Base-by-base conservation (phyloP, 2,329 filamentous ascomycete genomes). In the Penicillium hordei region DNA sequence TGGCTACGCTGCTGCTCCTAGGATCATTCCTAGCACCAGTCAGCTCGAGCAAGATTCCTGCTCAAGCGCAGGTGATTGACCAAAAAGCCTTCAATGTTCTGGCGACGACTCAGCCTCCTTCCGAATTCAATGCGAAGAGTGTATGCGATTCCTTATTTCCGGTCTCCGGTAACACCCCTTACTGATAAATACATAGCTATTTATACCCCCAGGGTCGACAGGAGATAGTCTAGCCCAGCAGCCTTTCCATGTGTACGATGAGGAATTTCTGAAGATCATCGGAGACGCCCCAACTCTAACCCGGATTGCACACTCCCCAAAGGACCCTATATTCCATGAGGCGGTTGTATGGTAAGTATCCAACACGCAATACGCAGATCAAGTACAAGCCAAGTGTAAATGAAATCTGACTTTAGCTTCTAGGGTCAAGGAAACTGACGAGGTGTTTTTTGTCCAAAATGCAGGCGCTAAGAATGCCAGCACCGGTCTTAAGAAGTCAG, bases 371-470 rank as follows among this genome's bases (percentile, higher is more conserved):
- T 8, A 8, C 36, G 7, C 13, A 52, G 23, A 10, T 21, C 19
- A 23, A 34, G 15, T 5, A 17, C 31, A 36, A 13, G 13, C 9
- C 21, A 12, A 5, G 31, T 17, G 3, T 21, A 43, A 4, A 23
- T 19, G 23, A 3, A 36, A 13, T 25, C 36, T 48, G 4, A 53
- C 13, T 21, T 34, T 19, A 39, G 10, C 15, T 33, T 52, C 31
- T 21, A 61, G 60, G 59, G 50, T 50, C 2, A 62, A 57, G 31
- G 39, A 48, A 33, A 65, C 59, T 6, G 61, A 65, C 10, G 62
- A 65, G 27, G 53, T 65, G 1, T 65, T 65, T 33, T 65, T 65
- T 5, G 62, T 62, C 15, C 62, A 65, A 23, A 65, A 65, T 52
- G 62, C 62, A 27, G 62, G 62, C 1, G 46, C 60, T n/a, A 54